Conservation (phyloP, 768 basidiomycete genomes). For the Pleurotus cornucopiae region DNA sequence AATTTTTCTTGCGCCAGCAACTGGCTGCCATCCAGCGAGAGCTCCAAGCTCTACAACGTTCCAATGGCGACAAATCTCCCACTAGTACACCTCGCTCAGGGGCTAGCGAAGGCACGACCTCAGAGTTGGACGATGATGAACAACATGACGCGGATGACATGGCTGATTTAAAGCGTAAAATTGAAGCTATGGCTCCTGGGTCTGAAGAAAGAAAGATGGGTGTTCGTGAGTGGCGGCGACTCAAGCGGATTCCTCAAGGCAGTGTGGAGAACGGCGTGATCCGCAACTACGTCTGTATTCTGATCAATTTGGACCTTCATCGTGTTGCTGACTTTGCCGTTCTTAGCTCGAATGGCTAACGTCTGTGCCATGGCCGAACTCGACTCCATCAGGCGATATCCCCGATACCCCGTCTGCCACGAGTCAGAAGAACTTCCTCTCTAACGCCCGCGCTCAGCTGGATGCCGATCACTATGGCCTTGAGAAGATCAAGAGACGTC, state of each 20-base stretch:
- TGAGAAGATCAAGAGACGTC: slow-evolving; percentile 86
- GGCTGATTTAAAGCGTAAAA: slow-evolving; percentile 63
- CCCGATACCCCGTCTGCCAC: slow-evolving; percentile 15
- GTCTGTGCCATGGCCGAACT: slow-evolving; percentile 76
- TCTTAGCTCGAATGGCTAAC: slow-evolving; percentile 88
- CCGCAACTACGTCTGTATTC: slow-evolving; percentile 63
- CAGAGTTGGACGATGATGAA: slow-evolving; percentile 73
- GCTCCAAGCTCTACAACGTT: slow-evolving; percentile 50
- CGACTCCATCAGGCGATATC: slow-evolving; percentile 19
- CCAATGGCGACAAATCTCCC: slow-evolving; percentile 15
- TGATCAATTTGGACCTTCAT: background rate
- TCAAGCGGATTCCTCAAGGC: slow-evolving; percentile 85
- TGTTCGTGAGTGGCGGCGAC: slow-evolving; percentile 75
- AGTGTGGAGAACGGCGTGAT: slow-evolving; percentile 91
- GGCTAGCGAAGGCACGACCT: slow-evolving; percentile 26
- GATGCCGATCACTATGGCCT: slow-evolving; percentile 91
- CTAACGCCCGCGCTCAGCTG: slow-evolving; percentile 71
- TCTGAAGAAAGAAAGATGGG: slow-evolving; percentile 82
- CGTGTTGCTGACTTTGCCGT: background rate
- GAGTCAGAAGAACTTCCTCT: slow-evolving; percentile 41
- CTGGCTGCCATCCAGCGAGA: slow-evolving; percentile 78
- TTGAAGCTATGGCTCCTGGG: slow-evolving; percentile 69
- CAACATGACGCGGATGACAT: slow-evolving; percentile 80
- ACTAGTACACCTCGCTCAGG: slow-evolving; percentile 9
- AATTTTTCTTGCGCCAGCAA: slow-evolving; percentile 81